Conservation (phyloP, 257 asterid species). For the Solanum neorickii region DNA sequence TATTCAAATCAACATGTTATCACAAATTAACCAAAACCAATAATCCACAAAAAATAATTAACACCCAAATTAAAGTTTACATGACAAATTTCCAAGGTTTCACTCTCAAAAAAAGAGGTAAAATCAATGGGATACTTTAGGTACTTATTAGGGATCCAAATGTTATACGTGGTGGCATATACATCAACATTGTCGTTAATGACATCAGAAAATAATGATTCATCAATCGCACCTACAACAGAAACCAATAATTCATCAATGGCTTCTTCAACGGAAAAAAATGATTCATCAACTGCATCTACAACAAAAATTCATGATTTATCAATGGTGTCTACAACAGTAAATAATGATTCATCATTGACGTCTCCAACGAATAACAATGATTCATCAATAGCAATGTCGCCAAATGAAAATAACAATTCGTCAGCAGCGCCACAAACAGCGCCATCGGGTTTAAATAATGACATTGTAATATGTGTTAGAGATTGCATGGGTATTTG, state of each 20-base stretch:
- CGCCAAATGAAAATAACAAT: neutral
- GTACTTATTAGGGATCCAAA: neutral
- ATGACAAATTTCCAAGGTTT: neutral
- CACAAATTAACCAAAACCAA: neutral
- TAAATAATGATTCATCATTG: neutral
- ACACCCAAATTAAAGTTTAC: neutral
- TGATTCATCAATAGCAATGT: neutral
- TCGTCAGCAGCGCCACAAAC: neutral
- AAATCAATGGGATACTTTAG: neutral
- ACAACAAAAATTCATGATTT: no score
- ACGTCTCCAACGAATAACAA: neutral
- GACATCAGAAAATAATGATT: neutral
- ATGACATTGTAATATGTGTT: neutral
- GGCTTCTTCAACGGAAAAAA: neutral
- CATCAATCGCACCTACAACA: neutral
- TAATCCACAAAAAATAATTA: no score
- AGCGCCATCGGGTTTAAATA: no score
- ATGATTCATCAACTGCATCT: neutral
- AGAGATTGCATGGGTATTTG: conserved; percentile 13
- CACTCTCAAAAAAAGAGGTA: neutral
- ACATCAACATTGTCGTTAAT: neutral
- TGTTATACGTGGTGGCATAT: neutral
- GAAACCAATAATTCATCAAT: neutral
- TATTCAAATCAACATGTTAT: neutral
- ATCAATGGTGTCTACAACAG: neutral